phyloP scores from a whole-genome alignment of 2,329 filamentous ascomycete species.

The Aplosporella prunicola region DNA sequence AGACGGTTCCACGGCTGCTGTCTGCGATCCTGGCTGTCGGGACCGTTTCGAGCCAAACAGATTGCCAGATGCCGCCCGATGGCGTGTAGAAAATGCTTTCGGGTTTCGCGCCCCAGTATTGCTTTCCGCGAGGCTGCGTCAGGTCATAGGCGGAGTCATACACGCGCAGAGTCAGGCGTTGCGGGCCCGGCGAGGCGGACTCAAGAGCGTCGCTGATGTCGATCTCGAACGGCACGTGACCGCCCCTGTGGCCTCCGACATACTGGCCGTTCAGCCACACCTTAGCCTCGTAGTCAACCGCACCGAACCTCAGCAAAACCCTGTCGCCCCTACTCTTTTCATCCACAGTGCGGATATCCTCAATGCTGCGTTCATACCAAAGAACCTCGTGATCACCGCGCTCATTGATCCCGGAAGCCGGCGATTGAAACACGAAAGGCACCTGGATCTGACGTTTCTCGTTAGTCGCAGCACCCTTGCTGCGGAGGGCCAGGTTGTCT shows the following conservation, averaged over 20 bases:
- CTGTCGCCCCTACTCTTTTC: constrained; percentile 32
- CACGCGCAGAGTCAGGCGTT: constrained; percentile 46
- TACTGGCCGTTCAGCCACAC: constrained; percentile 47
- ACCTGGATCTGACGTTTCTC: constrained; percentile 49
- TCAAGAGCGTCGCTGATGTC: constrained; percentile 44
- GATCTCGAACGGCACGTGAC: constrained; percentile 49
- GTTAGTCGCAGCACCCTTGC: constrained; percentile 23
- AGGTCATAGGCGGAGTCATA: constrained; percentile 56
- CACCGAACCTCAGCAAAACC: constrained; percentile 48
- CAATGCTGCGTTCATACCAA: constrained; percentile 52
- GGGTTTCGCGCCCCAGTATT: constrained; percentile 53
- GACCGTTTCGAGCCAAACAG: constrained; percentile 48
- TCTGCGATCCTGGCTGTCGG: constrained; percentile 45
- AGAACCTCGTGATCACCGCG: constrained; percentile 55
- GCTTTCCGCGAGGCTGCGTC: constrained; percentile 57
- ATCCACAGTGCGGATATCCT: constrained; percentile 39
- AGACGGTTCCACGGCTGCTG: constrained; percentile 49
- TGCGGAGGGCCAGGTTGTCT: constrained; percentile 33
- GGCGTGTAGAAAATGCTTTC: constrained; percentile 54
- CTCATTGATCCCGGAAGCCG: constrained; percentile 53
- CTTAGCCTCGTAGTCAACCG: constrained; percentile 52
- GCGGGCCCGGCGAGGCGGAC: constrained; percentile 10
- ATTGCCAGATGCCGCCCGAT: constrained; percentile 50
- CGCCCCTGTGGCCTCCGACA: constrained; percentile 48
- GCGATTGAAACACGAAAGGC: constrained; percentile 56